These are phyloP conservation scores for Ophiostoma pallidulum DNA, from an alignment of 2,329 filamentous ascomycete genomes.

Conservation along the genomic window DNA sequence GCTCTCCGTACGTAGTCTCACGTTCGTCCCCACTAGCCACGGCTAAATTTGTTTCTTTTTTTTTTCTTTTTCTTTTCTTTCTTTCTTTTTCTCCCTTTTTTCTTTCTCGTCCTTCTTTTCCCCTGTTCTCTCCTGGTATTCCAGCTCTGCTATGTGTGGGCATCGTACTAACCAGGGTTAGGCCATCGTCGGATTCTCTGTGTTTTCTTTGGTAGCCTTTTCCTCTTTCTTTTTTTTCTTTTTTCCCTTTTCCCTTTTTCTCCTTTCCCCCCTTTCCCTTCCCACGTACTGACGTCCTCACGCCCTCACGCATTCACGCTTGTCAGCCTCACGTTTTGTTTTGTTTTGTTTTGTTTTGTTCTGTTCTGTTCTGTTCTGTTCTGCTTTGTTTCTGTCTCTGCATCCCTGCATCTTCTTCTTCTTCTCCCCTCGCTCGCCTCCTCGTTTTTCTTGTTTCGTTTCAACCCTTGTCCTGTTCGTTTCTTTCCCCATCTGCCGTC, in stretches of 20 bases:
- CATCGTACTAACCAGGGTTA: no score
- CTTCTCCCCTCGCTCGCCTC: not conserved
- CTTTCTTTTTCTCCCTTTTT: not conserved
- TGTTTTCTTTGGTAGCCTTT: no score
- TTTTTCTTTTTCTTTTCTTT: no score
- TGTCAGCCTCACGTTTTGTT: not conserved
- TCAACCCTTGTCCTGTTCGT: not conserved
- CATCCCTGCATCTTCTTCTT: not conserved
- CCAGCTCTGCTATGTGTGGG: no score
- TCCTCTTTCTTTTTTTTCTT: not conserved
- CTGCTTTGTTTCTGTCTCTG: not conserved
- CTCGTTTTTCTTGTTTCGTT: not conserved
- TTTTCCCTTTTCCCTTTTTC: not conserved
- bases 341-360: constrained; percentile 1
- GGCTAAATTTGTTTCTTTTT: no score
- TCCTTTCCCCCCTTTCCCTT: not conserved
- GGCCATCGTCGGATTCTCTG: no score
- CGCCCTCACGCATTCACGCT: not conserved
- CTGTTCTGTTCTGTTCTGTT: not conserved
- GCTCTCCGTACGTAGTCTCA: no score
- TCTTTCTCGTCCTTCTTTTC: not conserved
- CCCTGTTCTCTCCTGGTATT: no score
- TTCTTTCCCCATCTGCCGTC: no score
- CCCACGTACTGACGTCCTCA: no score
- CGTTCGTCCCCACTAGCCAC: no score